Conservation (phyloP, 352 stramenopile genomes). For the Phytophthora citrophthora region DNA sequence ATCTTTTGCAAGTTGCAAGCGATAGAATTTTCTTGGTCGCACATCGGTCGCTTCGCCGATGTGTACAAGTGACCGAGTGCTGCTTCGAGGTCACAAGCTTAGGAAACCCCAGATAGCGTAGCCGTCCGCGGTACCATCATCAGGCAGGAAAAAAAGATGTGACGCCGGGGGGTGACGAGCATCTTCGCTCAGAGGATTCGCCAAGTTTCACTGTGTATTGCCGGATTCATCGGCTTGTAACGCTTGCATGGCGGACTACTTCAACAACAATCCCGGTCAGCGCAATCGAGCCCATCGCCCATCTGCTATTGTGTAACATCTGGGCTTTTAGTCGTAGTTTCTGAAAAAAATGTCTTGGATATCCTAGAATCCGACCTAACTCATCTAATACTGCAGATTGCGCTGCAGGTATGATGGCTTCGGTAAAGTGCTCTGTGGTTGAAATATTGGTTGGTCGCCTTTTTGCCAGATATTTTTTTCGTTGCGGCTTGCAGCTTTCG, state of each 20-base stretch:
- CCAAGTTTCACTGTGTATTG: constrained; percentile 24
- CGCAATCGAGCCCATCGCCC: constrained; percentile 6
- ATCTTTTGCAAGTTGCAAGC: no score
- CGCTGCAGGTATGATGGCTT: no score
- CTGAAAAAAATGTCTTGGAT: constrained; percentile 13
- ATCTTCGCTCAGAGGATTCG: not conserved
- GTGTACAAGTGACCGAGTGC: not conserved
- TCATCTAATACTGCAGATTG: no score
- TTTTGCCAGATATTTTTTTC: no score
- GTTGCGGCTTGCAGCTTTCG: no score
- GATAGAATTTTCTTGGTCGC: not conserved
- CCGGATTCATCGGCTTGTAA: constrained; percentile 31
- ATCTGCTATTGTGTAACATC: constrained; percentile 4
- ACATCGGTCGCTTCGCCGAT: constrained; percentile 2
- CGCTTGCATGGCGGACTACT: constrained; percentile 18
- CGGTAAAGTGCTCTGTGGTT: no score
- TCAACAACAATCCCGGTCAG: constrained; percentile 27
- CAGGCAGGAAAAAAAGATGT: constrained; percentile 18
- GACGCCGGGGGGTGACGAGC: constrained; percentile 8
- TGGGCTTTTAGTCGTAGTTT: constrained; percentile 14
- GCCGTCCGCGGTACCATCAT: constrained; percentile 1
- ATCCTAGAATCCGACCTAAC: no score
- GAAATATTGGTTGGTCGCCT: no score
- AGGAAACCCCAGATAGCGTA: not conserved
- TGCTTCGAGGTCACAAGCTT: not conserved